A percentile compares a stretch with the other conserved stretches of the same genome.
Evolutionary conservation across 2,329 filamentous ascomycete species (phyloP).

Genomic region (Zymoseptoria crescenta): DNA sequence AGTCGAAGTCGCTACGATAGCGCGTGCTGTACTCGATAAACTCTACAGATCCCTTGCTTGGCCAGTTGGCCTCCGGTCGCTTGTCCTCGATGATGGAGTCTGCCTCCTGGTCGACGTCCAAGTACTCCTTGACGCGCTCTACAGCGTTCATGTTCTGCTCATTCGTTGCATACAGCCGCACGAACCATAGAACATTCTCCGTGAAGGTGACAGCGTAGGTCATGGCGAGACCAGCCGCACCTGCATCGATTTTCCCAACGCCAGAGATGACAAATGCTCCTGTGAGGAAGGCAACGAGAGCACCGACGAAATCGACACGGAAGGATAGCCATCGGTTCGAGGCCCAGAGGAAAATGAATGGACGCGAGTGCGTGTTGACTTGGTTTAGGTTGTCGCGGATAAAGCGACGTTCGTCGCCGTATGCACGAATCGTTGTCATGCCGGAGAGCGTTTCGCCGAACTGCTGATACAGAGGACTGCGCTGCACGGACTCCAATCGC

Average conservation of each 20-base stretch:
- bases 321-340: conserved; percentile 95
- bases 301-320: conserved; percentile 81
- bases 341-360: conserved; percentile 94
- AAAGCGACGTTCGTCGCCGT: conserved; percentile 88
- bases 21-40: conserved; percentile 85
- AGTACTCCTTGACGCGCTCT: conserved; percentile 93
- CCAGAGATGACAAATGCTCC: conserved; percentile 84
- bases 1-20: conserved; percentile 79
- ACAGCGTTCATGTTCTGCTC: conserved; percentile 99
- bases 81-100: conserved; percentile 67
- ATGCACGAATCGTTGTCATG: conserved; percentile 93
- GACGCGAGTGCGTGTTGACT: conserved; percentile 84
- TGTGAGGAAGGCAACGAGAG: conserved; percentile 86
- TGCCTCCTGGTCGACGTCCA: conserved; percentile 93
- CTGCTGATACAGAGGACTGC: conserved; percentile 93
- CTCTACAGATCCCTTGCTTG: conserved; percentile 73
- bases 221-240: conserved; percentile 84
- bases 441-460: conserved; percentile 93
- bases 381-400: conserved; percentile 81
- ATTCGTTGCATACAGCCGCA: conserved; percentile 85
- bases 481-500: conserved; percentile 84
- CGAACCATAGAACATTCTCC: conserved; percentile 93
- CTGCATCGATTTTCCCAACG: conserved; percentile 75
- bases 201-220: conserved; percentile 96
- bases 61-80: conserved; percentile 74